Percentiles rank a stretch among this genome's conserved stretches.
These are phyloP conservation scores for Aspergillus costaricaensis DNA, from an alignment of 2,329 filamentous ascomycete genomes.

Conservation along the genomic window DNA sequence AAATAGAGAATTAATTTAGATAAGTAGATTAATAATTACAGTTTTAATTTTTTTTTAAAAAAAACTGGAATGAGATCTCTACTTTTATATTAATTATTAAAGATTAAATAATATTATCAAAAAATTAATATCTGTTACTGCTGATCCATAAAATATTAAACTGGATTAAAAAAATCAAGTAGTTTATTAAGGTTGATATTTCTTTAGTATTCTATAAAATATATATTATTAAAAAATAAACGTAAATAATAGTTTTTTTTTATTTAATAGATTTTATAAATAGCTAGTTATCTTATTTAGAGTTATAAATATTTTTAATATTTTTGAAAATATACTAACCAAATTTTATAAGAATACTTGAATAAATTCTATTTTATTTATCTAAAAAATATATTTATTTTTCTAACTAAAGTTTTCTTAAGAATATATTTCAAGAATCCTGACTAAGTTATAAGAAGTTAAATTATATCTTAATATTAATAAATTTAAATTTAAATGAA, in stretches of 20 bases:
- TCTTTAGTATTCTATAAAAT: background rate
- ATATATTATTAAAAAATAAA: background rate
- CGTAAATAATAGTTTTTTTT: background rate
- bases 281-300: background rate
- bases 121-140: background rate
- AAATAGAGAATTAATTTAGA: background rate
- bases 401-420: background rate
- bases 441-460: background rate
- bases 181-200: background rate
- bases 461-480: background rate
- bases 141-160: background rate
- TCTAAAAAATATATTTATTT: constrained; percentile 3
- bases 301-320: background rate
- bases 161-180: background rate
- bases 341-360: background rate
- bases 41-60: background rate
- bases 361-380: background rate
- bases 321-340: background rate
- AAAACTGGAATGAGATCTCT: background rate
- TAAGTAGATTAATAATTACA: background rate
- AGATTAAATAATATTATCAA: background rate
- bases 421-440: background rate
- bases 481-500: background rate
- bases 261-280: constrained; percentile 1
- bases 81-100: background rate